Evolutionary conservation across 805 yeast species (phyloP), one percentile per base, ranked within the genome.

Genomic region (Sugiyamaella chiloensis): DNA sequence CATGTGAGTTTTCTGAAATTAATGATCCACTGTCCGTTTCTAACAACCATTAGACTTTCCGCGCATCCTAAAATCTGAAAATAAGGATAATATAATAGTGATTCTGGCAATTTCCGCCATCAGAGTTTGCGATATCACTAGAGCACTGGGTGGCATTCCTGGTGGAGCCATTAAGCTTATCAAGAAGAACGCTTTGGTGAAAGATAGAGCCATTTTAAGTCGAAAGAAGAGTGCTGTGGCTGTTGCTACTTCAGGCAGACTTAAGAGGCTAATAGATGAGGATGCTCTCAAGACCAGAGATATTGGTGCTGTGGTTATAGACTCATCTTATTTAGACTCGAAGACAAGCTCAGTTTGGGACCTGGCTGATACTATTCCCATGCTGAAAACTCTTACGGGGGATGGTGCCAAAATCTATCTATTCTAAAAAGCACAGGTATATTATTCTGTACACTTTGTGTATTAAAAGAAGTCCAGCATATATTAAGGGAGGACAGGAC

Each of bases 111-210:
- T 85, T 72, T 87, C 96, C 0, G 93, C 96, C 8, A 70, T 88
- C 20, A 75, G 97, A 55, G 93, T 88, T 1, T 91, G 96, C 59
- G 96, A 90, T 58, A 74, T 88, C 2, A 40, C 42, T 60, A 76
- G 96, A 54, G 80, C 85, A 1, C 60, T 78, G 64, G 53, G 59
- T 21, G 46, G 72, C 66, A 61, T 73, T 58, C 47, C 70, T 32
- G 74, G 79, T 8, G 77, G 81, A 0, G 77, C 88, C 3, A 57
- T 86, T 41, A 87, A 87, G 62, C 62, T 87, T 41, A 87, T 87
- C 59, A 78, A 83, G 52, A 87, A 87, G 66, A 87, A 85, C 62
- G 81, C 83, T 54, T 60, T 85, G 36, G 96, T 87, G 63, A 79
- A 34, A 61, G 65, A 48, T 63, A 21, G 21, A 16, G 20, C 20